Conservation (phyloP, 2,329 filamentous ascomycete genomes). For the Cladophialophora yegresii region DNA sequence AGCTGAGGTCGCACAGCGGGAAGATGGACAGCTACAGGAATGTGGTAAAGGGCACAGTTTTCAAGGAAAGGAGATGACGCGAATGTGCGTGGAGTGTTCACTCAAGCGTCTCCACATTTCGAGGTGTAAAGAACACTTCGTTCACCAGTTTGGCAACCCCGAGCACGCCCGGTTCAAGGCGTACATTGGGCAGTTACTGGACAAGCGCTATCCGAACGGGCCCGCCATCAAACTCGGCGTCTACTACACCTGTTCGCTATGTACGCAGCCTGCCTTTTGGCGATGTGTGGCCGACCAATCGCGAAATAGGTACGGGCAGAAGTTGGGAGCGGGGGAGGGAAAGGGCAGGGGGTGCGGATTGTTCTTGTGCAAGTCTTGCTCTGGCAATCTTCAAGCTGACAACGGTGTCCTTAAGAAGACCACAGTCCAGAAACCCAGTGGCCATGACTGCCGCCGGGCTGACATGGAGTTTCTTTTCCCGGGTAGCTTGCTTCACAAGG, state of each 20-base stretch:
- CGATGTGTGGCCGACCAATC: slow-evolving; percentile 30
- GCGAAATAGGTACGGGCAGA: slow-evolving; percentile 14
- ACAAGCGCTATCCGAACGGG: neutral
- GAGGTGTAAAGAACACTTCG: slow-evolving; percentile 27
- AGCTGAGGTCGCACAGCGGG: slow-evolving; percentile 25
- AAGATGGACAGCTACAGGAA: slow-evolving; percentile 24
- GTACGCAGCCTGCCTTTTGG: slow-evolving; percentile 28
- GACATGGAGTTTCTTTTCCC: slow-evolving; percentile 33
- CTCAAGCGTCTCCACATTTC: slow-evolving; percentile 32
- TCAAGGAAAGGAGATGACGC: slow-evolving; percentile 25
- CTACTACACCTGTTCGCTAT: slow-evolving; percentile 30
- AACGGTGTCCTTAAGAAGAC: slow-evolving; percentile 13
- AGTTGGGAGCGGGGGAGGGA: slow-evolving; percentile 15
- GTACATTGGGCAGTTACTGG: slow-evolving; percentile 23
- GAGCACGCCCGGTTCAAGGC: neutral
- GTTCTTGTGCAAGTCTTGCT: slow-evolving; percentile 28
- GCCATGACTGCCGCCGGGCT: slow-evolving; percentile 12
- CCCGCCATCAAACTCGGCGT: slow-evolving; percentile 12
- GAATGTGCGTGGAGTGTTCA: slow-evolving; percentile 36
- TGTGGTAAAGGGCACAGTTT: slow-evolving; percentile 26
- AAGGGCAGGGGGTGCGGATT: slow-evolving; percentile 30
- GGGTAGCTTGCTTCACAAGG: slow-evolving; percentile 27
- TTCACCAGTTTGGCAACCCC: neutral
- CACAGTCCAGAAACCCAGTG: neutral
- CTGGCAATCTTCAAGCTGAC: slow-evolving; percentile 1